Evolutionary conservation across 257 asterid genomes (phyloP), one percentile per base, ranked within the genome.

Genomic region (Solanum appendiculatum): DNA sequence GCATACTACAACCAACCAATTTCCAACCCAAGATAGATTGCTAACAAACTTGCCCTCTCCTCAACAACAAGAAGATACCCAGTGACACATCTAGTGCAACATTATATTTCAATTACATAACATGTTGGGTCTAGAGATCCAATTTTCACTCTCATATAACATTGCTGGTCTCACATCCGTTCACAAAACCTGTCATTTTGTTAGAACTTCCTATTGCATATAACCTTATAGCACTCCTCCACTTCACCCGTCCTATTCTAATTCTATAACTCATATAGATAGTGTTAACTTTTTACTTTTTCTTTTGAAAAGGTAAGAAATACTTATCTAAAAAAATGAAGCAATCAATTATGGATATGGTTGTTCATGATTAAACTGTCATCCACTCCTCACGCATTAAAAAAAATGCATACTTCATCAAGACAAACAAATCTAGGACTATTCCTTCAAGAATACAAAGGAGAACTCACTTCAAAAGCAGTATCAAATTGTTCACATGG

Each of bases 401-500:
- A 56, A 70, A 51, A 46, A 21, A 48, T 29, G 87, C 84, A 46
- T 29, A n/a, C 21, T 72, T 74, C 83, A 48, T 56, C 60, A 48
- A 31, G 37, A 37, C 42, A 16, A 78, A 21, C 27, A 87, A 83
- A 27, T 4, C 8, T 5, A 16, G 40, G 34, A 39, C 20, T 16
- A 23, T 15, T 46, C 8, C 2, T 34, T 48, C 6, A 29, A 29
- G 21, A 82, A 72, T 23, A 51, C 10, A 44, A 9, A 23, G 83
- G 78, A 58, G 42, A 78, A 89, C 94, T 93, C 77, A 96, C 99
- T 87, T 95, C 97, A 89, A 97, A 97, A 75, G 99, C 96, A 1
- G 98, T 93, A 87, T 97, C 99, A 85, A 97, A 97, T 88, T 96
- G 99, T 89, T 97, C 99, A 56, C 99, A 97, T 1, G 98, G 98